Evolutionary conservation across 202 grass and related monocot species (phyloP), one percentile per base, ranked within the genome.

Genomic region (Setaria italica): DNA sequence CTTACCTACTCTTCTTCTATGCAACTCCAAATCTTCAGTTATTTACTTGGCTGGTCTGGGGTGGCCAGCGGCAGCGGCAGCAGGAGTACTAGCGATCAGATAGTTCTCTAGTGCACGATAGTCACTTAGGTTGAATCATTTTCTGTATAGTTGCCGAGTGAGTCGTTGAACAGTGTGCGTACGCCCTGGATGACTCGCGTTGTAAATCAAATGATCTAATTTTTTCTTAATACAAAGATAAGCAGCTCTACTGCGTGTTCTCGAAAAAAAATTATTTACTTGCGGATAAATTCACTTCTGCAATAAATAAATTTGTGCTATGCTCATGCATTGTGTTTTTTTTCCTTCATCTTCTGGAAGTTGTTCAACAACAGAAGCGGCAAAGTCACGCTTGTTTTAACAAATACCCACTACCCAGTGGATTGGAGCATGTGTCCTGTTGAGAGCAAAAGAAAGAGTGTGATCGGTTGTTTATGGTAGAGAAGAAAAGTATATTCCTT

Each of bases 401-500:
- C 29, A 64, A 20, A 64, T 34, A 85, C 82, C 87, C 70, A 43
- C 77, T 35, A 67, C 70, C 60, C 34, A 43, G 30, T 58, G 76
- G 41, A 11, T 51, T 53, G 76, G 75, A 58, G 75, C 68, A 80
- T 67, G 49, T 80, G 76, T 79, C 50, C 12, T 15, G n/a, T 62
- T 59, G 35, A n/a, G 55, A 16, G 29, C 56, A 74, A 60, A 62
- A 41, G 19, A 39, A 32, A 45, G 30, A 73, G 35, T 47, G 30
- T 56, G 56, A 46, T 72, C 11, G 7, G 50, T 74, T 84, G 67
- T 69, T 75, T 67, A 68, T 63, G 62, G 54, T 46, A 25, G 60
- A 80, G 47, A 54, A 81, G 77, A 70, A 70, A 77, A 57, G 46
- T 47, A 72, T 63, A 77, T 77, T 85, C 34, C 70, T 46, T 20